Evolutionary conservation across 805 yeast species (phyloP), one percentile per base, ranked within the genome.

Genomic region (Yarrowia divulgata): DNA sequence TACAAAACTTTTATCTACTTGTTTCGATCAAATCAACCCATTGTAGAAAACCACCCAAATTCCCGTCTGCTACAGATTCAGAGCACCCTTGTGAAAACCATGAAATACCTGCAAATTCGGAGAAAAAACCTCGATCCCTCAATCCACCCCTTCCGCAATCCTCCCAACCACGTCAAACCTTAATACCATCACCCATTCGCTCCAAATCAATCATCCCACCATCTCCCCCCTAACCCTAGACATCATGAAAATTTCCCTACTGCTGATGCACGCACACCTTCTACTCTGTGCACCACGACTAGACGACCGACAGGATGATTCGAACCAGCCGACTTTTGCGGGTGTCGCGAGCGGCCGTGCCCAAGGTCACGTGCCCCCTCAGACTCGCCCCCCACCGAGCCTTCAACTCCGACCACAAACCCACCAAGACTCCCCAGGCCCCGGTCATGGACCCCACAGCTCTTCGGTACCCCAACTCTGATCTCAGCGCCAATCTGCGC

Each of bases 261-360:
- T 34, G 8, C 40, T 10, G 5, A 18, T 5, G 18, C 4, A 16
- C 43, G 1, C 42, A 19, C 32, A 18, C 4, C 62, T 19, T 16
- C 18, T 23, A 39, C 39, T 9, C 16, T 18, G 29, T 40, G 13
- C 23, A n/a, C 39, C 43, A 40, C 43, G 18, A 40, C 63, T 23
- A 23, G 29, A 23, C 29, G 29, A 23, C 29, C 29, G 18, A 13
- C 62, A 40, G 34, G 14, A 60, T 42, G 46, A 32, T 43, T 18
- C 60, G 60, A 54, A 54, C 35, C 19, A 8, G 34, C 8, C 60
- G 60, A 54, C 60, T 54, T 54, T 37, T 54, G 42, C 58, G 58
- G 66, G 52, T 32, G 49, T 32, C 48, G 7, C 37, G 46, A n/a
- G 64, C 14, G 45, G 35, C 48, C 23, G 14, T 19, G 29, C 29